phyloP scores from a whole-genome alignment of 371 early-diverging fungal genomes.

The Massospora cicadina region DNA sequence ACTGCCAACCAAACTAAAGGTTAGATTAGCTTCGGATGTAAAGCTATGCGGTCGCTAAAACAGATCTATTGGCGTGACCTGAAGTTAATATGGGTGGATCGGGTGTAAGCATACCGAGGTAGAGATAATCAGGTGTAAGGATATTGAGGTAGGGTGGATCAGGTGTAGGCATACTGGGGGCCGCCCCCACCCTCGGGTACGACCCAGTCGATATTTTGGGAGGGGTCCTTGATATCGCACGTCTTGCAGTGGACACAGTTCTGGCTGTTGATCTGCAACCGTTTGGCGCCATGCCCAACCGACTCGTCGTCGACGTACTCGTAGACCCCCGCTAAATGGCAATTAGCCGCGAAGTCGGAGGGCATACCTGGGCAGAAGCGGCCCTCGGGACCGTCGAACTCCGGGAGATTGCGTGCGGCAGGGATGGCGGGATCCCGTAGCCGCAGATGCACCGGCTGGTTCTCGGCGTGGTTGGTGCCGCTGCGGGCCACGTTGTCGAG shows the following conservation, averaged over 20 bases:
- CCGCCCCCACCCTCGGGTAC: conserved; percentile 95
- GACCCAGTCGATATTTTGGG: conserved; percentile 97
- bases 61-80: no score
- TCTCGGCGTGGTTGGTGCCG: conserved; percentile 89
- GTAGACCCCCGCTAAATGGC: conserved; percentile 85
- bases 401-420: conserved; percentile 56
- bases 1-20: no score
- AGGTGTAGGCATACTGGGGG: conserved; percentile 33
- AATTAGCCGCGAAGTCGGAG: background rate
- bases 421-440: conserved; percentile 52
- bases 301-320: conserved; percentile 90
- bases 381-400: conserved; percentile 92
- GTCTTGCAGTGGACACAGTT: conserved; percentile 99
- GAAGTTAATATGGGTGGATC: no score
- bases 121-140: background rate
- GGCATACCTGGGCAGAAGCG: conserved; percentile 82
- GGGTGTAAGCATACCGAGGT: no score
- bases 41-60: no score
- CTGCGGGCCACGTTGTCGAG: conserved; percentile 83
- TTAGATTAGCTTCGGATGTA: no score
- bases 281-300: conserved; percentile 54
- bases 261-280: conserved; percentile 94
- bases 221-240: conserved; percentile 97
- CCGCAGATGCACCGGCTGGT: conserved; percentile 88
- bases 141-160: background rate